Base-by-base conservation (phyloP, 306 rosid species). In the Rubus idaeus region DNA sequence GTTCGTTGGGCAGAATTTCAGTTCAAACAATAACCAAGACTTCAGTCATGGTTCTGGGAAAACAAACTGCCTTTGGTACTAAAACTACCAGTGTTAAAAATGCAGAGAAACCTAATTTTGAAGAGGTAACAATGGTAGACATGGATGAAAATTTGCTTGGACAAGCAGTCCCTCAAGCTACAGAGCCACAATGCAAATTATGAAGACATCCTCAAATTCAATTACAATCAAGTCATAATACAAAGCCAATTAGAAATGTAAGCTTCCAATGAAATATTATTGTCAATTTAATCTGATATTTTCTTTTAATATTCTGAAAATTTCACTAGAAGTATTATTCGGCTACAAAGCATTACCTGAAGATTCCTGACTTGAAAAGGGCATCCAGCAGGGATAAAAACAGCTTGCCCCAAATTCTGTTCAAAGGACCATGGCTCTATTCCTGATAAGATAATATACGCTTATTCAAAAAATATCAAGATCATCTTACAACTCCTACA, bases 391-490 rank as follows among this genome's bases (percentile, higher is more conserved):
- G 99, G 99, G 75, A 95, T 84, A 87, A 95, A 95, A 73, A 92
- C 84, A 53, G 97, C 97, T 75, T 92, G 92, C 80, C 97, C 97
- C 77, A 88, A 82, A 82, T 84, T 79, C 84, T 95, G 97, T 82
- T 89, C 97, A 74, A 95, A 95, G 70, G 97, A 92, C 99, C 99
- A 95, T 21, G 99, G 97, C 87, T 89, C 96, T 77, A 92, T 84
- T 78, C 94, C 99, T 95, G 84, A 70, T 37, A 86, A 75, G 40
- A 68, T 65, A 20, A 21, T 40, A 77, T 37, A 51, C 50, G 75
- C 17, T 26, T 73, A 6, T 47, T 57, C 8, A 62, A 70, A 83
- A 44, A 74, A 2, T 4, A 70, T 41, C 50, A 52, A 73, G 46
- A 53, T 70, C 52, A 67, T 6, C 35, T 57, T 41, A 53, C 21